phyloP scores from a whole-genome alignment of 768 basidiomycete genomes.

The Boletellus ananiceps region DNA sequence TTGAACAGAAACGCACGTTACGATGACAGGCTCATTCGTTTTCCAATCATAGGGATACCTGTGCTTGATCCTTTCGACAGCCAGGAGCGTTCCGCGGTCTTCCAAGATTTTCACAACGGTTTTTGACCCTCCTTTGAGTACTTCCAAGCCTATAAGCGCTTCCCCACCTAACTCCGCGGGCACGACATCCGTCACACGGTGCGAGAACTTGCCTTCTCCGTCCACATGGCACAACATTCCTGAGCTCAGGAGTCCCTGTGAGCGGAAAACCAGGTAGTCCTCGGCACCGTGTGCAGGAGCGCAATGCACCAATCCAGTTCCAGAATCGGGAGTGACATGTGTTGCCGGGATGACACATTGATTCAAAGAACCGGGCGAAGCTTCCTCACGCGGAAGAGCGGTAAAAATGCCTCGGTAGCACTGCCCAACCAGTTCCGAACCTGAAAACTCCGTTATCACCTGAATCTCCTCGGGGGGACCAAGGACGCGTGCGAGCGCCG shows the following conservation, averaged over 20 bases:
- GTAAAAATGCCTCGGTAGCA: slow-evolving; percentile 62
- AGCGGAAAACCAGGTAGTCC: slow-evolving; percentile 78
- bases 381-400: slow-evolving; percentile 11
- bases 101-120: slow-evolving; percentile 61
- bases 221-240: slow-evolving; percentile 81
- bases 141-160: slow-evolving; percentile 61
- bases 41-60: slow-evolving; percentile 97
- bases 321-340: slow-evolving; percentile 83
- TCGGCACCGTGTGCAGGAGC: slow-evolving; percentile 94
- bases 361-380: not conserved
- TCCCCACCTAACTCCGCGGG: slow-evolving; percentile 33
- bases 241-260: slow-evolving; percentile 44
- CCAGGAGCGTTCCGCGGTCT: slow-evolving; percentile 50
- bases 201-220: slow-evolving; percentile 64
- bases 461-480: slow-evolving; percentile 21
- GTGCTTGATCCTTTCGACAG: slow-evolving; percentile 71
- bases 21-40: slow-evolving; percentile 87
- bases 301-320: slow-evolving; percentile 93
- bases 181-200: slow-evolving; percentile 52
- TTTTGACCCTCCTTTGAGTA: slow-evolving; percentile 68
- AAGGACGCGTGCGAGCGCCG: slow-evolving; percentile 27
- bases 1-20: slow-evolving; percentile 53
- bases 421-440: slow-evolving; percentile 52
- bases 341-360: slow-evolving; percentile 58
- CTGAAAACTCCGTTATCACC: slow-evolving; percentile 20